phyloP scores from a whole-genome alignment of 805 yeast genomes.

The Wickerhamiella nectarea region DNA sequence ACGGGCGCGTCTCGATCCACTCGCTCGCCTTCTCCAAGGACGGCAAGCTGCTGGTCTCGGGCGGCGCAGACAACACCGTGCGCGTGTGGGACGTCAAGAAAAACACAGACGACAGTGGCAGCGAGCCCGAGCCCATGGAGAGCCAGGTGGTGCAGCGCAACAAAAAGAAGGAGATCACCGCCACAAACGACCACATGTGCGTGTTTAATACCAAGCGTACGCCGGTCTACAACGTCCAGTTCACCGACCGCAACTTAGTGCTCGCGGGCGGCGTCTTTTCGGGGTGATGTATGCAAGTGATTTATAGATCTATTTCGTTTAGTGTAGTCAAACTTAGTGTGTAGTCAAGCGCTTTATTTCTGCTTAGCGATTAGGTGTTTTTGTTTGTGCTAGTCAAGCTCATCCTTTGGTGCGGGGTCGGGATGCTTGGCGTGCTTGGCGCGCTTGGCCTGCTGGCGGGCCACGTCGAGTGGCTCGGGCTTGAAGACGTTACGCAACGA shows the following conservation, averaged over 20 bases:
- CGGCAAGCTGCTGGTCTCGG: constrained; percentile 78
- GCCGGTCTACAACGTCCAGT: constrained; percentile 84
- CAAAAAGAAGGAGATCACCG: constrained; percentile 53
- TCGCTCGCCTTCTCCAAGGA: constrained; percentile 75
- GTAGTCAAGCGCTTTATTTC: no score
- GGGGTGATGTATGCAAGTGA: constrained; percentile 22
- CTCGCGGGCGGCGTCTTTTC: constrained; percentile 83
- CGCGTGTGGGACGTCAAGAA: constrained; percentile 92
- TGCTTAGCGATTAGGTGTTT: no score
- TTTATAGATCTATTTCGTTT: constrained; percentile 1
- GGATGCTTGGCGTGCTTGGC: no score
- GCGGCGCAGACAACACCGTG: constrained; percentile 84
- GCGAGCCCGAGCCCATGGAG: constrained; percentile 61
- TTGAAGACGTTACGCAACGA: constrained; percentile 37
- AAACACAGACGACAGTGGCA: constrained; percentile 67
- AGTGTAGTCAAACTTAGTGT: no score
- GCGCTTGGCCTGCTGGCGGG: constrained; percentile 34
- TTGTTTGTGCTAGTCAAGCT: no score
- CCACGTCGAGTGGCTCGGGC: constrained; percentile 57
- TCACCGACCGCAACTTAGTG: constrained; percentile 80
- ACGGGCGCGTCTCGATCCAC: constrained; percentile 74
- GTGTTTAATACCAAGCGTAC: constrained; percentile 89
- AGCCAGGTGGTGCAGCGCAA: constrained; percentile 13
- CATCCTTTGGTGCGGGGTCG: no score
- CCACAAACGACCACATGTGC: constrained; percentile 81